phyloP scores from a whole-genome alignment of 192 early-diverging fungal species.

The Mortierella antarctica region DNA sequence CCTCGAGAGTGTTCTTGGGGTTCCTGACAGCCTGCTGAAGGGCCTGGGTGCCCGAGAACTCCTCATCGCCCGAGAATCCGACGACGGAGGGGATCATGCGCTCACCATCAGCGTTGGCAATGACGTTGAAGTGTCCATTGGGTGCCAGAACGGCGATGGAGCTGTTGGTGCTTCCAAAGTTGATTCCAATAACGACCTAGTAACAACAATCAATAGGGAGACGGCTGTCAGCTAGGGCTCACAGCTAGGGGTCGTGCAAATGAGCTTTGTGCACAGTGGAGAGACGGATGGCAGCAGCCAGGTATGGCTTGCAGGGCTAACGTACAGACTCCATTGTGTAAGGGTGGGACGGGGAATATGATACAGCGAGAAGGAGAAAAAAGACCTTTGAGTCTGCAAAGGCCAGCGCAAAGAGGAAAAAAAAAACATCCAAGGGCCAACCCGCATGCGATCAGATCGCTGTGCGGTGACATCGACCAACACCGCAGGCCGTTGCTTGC shows the following conservation, averaged over 20 bases:
- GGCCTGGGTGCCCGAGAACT: conserved; percentile 69
- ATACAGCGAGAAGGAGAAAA: conserved; percentile 12
- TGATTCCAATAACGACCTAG: conserved; percentile 77
- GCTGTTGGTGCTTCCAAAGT: conserved; percentile 87
- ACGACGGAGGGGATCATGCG: conserved; percentile 94
- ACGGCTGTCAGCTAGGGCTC: background rate
- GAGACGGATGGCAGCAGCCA: background rate
- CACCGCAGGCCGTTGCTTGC: too few relatives aligned
- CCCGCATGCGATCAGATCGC: background rate
- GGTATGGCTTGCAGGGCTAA: background rate
- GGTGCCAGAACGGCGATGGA: conserved; percentile 72
- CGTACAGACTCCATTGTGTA: conserved; percentile 50
- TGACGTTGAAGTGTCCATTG: conserved; percentile 61
- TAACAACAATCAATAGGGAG: background rate
- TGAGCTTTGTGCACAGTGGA: background rate
- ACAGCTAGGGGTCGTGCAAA: background rate
- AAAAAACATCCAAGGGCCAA: background rate
- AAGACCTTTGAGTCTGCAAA: background rate
- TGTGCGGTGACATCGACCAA: background rate
- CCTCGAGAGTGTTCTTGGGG: conserved; percentile 88
- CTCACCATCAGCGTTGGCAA: conserved; percentile 99
- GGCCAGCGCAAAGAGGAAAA: background rate
- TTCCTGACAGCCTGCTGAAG: conserved; percentile 68
- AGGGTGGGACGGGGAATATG: conserved; percentile 13
- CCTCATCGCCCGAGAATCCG: conserved; percentile 92